phyloP scores from a whole-genome alignment of 202 grass and related monocot genomes.

The Eragrostis tef region DNA sequence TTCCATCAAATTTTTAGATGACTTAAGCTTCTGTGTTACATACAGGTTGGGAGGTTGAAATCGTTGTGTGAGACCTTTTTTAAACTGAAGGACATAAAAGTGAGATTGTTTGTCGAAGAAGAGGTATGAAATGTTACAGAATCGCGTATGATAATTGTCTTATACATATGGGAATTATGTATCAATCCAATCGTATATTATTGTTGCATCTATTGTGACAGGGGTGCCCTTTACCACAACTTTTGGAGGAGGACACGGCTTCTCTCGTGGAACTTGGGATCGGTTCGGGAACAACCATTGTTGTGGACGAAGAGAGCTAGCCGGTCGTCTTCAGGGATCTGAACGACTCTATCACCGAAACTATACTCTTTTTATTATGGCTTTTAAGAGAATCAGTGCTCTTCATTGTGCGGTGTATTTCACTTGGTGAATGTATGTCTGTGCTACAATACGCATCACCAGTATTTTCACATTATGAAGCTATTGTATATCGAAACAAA shows the following conservation, averaged over 20 bases:
- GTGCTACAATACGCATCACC: too few relatives aligned
- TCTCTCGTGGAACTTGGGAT: conserved; percentile 77
- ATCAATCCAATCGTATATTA: not conserved
- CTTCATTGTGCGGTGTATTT: too few relatives aligned
- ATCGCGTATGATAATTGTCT: not conserved
- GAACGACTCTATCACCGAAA: too few relatives aligned
- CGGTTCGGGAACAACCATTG: conserved; percentile 61
- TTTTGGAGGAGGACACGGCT: conserved; percentile 79
- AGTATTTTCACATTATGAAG: too few relatives aligned
- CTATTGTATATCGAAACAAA: too few relatives aligned
- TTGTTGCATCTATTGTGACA: conserved; percentile 37
- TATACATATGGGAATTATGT: not conserved
- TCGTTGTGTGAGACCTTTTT: conserved; percentile 87
- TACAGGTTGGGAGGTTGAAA: conserved; percentile 81
- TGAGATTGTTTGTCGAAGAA: conserved; percentile 81
- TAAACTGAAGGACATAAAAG: conserved; percentile 78
- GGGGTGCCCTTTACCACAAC: conserved; percentile 67
- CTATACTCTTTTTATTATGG: too few relatives aligned
- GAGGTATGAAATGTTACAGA: conserved; percentile 54
- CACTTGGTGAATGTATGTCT: too few relatives aligned
- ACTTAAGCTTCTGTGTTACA: conserved; percentile 35
- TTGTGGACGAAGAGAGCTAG: conserved; percentile 85
- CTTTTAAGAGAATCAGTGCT: too few relatives aligned
- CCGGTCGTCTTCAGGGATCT: conserved; percentile 11
- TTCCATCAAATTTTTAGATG: not conserved